Percentiles rank a stretch among this genome's conserved stretches.
phyloP scores from a whole-genome alignment of 2,329 filamentous ascomycete genomes.

The Diaporthe aspalathi region DNA sequence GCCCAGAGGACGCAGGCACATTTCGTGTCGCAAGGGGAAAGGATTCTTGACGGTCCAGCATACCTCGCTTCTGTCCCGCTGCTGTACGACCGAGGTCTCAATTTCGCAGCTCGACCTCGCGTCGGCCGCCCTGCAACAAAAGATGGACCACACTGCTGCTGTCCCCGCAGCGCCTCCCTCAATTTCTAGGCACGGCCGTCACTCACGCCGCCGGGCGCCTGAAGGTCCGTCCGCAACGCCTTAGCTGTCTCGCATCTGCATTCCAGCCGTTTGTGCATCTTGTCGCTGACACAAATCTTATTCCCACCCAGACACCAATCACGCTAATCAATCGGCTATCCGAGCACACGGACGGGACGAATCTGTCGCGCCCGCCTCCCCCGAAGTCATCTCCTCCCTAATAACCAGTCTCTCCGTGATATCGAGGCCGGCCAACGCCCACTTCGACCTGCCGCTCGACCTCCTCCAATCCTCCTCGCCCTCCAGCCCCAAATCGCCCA shows the following conservation, averaged over 20 bases:
- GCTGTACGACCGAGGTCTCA: conserved; percentile 1
- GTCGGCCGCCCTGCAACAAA: conserved; percentile 23
- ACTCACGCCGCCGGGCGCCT: conserved; percentile 35
- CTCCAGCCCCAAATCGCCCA: conserved; percentile 42
- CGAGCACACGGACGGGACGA: conserved; percentile 31
- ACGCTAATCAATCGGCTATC: conserved; percentile 28
- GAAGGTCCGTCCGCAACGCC: conserved; percentile 32
- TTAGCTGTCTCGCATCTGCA: conserved; percentile 30
- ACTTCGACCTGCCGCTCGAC: conserved; percentile 71
- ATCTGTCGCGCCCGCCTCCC: conserved; percentile 62
- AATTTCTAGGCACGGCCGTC: conserved; percentile 41
- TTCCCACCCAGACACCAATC: conserved; percentile 33
- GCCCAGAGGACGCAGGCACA: conserved; percentile 26
- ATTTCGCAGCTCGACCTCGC: conserved; percentile 27
- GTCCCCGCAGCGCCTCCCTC: conserved; percentile 41
- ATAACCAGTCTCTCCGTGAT: conserved; percentile 78
- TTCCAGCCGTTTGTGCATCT: conserved; percentile 26
- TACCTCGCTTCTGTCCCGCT: background rate
- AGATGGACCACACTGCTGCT: conserved; percentile 35
- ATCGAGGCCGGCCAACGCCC: conserved; percentile 73
- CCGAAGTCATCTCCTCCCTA: conserved; percentile 76
- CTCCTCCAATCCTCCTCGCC: conserved; percentile 50
- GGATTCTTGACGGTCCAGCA: conserved; percentile 23
- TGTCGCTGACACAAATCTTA: conserved; percentile 38
- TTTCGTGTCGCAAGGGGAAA: conserved; percentile 22